Percentiles rank a stretch among this genome's conserved stretches.
Evolutionary conservation across 768 basidiomycete species (phyloP).

Genomic region (Heimioporus sp.): DNA sequence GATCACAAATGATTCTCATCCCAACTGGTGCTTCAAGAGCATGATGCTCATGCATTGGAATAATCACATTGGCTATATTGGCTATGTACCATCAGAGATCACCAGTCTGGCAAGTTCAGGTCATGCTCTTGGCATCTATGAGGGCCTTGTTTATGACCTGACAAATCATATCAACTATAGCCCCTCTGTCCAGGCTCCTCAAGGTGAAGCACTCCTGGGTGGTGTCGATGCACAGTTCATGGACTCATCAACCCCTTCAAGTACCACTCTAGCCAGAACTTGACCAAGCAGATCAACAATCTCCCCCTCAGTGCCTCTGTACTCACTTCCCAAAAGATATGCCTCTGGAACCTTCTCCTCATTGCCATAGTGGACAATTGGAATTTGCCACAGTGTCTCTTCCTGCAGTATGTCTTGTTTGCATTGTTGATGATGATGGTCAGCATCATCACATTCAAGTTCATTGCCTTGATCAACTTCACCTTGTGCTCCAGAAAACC

Average conservation of each 20-base stretch:
- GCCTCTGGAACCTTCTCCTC: slow-evolving; percentile 90
- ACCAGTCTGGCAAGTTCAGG: slow-evolving; percentile 63
- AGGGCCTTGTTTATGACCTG: slow-evolving; percentile 83
- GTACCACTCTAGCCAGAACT: slow-evolving; percentile 68
- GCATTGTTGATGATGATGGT: slow-evolving; percentile 91
- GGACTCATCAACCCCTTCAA: slow-evolving; percentile 79
- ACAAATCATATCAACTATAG: slow-evolving; percentile 74
- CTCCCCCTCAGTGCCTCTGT: slow-evolving; percentile 59
- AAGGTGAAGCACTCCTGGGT: slow-evolving; percentile 42
- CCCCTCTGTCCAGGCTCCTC: slow-evolving; percentile 52
- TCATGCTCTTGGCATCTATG: slow-evolving; percentile 79
- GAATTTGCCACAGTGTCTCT: slow-evolving; percentile 86
- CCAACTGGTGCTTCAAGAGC: slow-evolving; percentile 96
- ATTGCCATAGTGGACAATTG: slow-evolving; percentile 92
- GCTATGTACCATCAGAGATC: slow-evolving; percentile 76
- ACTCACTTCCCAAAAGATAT: slow-evolving; percentile 75
- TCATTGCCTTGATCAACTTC: slow-evolving; percentile 86
- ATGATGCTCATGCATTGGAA: slow-evolving; percentile 95
- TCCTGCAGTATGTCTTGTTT: slow-evolving; percentile 89
- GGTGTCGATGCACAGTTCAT: slow-evolving; percentile 63
- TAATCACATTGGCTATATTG: slow-evolving; percentile 84
- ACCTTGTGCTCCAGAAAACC: slow-evolving; percentile 83
- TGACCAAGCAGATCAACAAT: slow-evolving; percentile 70
- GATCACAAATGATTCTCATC: slow-evolving; percentile 82
- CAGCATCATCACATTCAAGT: slow-evolving; percentile 93